Evolutionary conservation across 139 green algal genomes (phyloP).

Genomic region (Ettlia oleoabundans): DNA sequence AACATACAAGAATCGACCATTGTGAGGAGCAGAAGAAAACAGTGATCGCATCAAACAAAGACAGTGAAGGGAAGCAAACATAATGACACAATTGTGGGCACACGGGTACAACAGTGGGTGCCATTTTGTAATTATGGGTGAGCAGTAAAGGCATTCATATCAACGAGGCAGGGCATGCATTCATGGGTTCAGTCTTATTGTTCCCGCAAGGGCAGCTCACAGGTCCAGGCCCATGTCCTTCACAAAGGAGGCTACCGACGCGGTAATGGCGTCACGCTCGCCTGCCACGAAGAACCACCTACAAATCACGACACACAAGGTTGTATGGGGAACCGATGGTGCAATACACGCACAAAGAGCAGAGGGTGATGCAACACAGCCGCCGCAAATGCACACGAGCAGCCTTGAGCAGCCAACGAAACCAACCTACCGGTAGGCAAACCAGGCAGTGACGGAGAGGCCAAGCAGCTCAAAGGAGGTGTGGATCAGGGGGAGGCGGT

Average conservation of each 20-base stretch:
- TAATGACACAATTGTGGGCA: too few species aligned
- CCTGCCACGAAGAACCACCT: slow-evolving; percentile 32
- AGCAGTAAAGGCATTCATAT: too few species aligned
- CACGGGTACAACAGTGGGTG: too few species aligned
- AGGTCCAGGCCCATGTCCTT: slow-evolving; percentile 19
- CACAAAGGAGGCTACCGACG: neutral
- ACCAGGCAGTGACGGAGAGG: slow-evolving; percentile 42
- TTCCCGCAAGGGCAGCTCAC: neutral
- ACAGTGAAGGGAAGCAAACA: too few species aligned
- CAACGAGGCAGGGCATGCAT: neutral
- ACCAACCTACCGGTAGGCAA: slow-evolving; percentile 26
- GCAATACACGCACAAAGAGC: neutral
- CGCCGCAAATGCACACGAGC: too few species aligned
- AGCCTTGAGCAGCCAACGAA: neutral
- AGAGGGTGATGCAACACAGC: too few species aligned
- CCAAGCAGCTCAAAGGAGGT: slow-evolving; percentile 51
- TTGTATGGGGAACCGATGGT: too few species aligned
- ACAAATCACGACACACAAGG: neutral
- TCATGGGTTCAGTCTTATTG: too few species aligned
- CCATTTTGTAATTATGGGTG: too few species aligned
- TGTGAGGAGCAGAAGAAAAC: too few species aligned
- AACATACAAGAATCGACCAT: too few species aligned
- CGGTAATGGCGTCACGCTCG: slow-evolving; percentile 19
- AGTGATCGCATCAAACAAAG: too few species aligned
- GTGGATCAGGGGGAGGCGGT: slow-evolving; percentile 44